Evolutionary conservation across 192 early-diverging fungal species (phyloP), one percentile per base, ranked within the genome.

Genomic region (Podila clonocystis): DNA sequence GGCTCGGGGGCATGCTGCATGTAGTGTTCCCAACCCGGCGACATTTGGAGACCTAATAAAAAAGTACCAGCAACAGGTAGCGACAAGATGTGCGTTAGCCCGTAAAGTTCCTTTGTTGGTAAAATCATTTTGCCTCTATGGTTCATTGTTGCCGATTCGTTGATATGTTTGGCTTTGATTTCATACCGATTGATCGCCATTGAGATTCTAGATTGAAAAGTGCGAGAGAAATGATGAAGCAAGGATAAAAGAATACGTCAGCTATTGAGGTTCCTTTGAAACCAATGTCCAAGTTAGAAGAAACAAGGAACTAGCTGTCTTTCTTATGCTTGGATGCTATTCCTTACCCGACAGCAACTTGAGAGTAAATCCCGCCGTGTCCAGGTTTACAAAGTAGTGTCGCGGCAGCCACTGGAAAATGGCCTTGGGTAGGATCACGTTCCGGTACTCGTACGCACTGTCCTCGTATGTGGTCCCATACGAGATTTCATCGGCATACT

Each of bases 1-100:
- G 77, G 77, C 45, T 80, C 77, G 9, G 77, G 77, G 24, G 50
- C 77, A 50, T 80, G 77, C 19, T 62, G 31, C 30, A 68, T 64
- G 30, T 55, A 80, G 33, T 80, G 50, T 5, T 30, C 77, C 77
- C 77, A 80, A 26, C 62, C 61, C 11, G 17, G 55, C 1, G 77
- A 80, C 77, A 80, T 80, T 13, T 52, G 28, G 9, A 80, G 20
- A 6, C 63, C 63, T 65, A 49, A 4, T 65, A 49, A 15, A 45
- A 36, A 45, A 17, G 12, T 45, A 45, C 17, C 41, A 12, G 8
- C 41, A 58, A 58, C 22, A 58, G 55, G 12, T 24, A 58, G 22
- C 5, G 17, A 28, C 6, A n/a, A 58, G 55, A n/a, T 1, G 11
- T 12, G 26, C 4, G 41, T 45, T 45, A 45, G 41, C 41, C 4